Evolutionary conservation across 441 rosid species (phyloP).

Genomic region (Gossypium aridum): DNA sequence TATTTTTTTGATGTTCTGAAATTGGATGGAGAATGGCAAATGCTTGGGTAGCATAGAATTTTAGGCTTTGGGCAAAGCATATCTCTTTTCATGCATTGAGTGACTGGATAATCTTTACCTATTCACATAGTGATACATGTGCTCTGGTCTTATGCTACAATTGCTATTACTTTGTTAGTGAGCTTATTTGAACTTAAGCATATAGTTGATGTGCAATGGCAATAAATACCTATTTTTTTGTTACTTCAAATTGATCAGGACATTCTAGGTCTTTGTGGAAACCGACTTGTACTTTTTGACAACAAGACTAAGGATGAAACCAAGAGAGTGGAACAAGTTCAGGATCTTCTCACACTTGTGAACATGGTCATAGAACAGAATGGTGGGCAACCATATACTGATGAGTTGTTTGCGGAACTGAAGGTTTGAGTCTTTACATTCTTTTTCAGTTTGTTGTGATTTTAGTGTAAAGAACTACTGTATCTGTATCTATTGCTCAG

Average conservation of each 20-base stretch:
- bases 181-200: background rate
- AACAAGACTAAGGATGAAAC: slow-evolving; percentile 62
- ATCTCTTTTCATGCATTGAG: background rate
- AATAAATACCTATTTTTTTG: background rate
- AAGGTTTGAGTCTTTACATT: slow-evolving; percentile 30
- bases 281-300: slow-evolving; percentile 60
- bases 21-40: background rate
- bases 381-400: slow-evolving; percentile 65
- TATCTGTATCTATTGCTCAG: slow-evolving; percentile 26
- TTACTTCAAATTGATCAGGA: slow-evolving; percentile 35
- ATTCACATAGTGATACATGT: background rate
- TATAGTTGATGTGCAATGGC: background rate
- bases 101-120: background rate
- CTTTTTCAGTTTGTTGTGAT: background rate
- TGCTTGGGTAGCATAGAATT: background rate
- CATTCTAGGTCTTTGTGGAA: slow-evolving; percentile 46
- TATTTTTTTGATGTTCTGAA: background rate
- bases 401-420: slow-evolving; percentile 59
- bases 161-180: background rate
- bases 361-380: slow-evolving; percentile 38
- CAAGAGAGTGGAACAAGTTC: slow-evolving; percentile 49
- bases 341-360: slow-evolving; percentile 56
- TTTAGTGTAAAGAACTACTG: background rate
- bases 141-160: background rate
- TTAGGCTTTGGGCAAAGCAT: background rate